Conservation (phyloP, 306 rosid genomes). For the Mimosa bimucronata region DNA sequence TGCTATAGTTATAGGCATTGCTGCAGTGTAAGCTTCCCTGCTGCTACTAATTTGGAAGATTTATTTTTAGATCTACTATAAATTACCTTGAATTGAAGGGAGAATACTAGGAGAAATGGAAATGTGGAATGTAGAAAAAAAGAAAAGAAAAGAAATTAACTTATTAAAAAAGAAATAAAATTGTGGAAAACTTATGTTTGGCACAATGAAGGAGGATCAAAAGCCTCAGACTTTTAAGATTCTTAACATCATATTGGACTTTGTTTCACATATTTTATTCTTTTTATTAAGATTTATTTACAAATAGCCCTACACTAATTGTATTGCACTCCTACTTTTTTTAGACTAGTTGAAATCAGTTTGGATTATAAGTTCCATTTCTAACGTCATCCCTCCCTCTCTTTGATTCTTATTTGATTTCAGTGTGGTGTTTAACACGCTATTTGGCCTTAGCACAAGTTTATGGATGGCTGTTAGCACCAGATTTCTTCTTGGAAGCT, state of each 20-base stretch:
- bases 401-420: not conserved
- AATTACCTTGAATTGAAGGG: too few species aligned
- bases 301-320: not conserved
- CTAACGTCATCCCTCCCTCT: not conserved
- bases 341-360: not conserved
- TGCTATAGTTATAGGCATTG: slow-evolving; percentile 2
- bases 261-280: too few species aligned
- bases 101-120: too few species aligned
- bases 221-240: not conserved
- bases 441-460: not conserved
- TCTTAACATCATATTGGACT: not conserved
- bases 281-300: too few species aligned
- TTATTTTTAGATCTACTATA: too few species aligned
- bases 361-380: not conserved
- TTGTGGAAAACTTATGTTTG: not conserved
- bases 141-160: too few species aligned
- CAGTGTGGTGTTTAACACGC: not conserved
- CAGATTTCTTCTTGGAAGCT: slow-evolving; percentile 1
- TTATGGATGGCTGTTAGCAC: slow-evolving; percentile 6
- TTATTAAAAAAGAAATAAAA: too few species aligned
- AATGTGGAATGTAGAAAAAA: too few species aligned
- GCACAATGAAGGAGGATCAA: not conserved
- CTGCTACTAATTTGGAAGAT: not conserved
- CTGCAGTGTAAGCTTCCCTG: not conserved
- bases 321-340: not conserved